Evolutionary conservation across 371 early-diverging fungal species (phyloP).

Genomic region (Syncephalis plumigaleata): DNA sequence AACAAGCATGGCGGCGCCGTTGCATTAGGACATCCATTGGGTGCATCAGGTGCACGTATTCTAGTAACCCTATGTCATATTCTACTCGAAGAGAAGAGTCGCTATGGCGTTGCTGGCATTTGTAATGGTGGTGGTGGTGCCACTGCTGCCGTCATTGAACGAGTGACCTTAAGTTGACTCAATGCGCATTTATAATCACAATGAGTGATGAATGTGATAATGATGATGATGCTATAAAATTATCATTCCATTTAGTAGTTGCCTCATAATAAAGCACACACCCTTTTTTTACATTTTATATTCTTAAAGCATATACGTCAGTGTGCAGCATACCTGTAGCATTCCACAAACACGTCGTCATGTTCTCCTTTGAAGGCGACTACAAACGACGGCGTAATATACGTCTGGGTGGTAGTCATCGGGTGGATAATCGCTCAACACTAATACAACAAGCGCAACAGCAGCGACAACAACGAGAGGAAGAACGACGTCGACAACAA

Average conservation of each 20-base stretch:
- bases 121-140: slow-evolving; percentile 97
- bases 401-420: slow-evolving; percentile 56
- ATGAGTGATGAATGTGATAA: no score
- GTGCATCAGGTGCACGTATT: slow-evolving; percentile 91
- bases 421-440: slow-evolving; percentile 37
- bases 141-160: slow-evolving; percentile 62
- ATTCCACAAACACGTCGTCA: not conserved
- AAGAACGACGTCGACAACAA: slow-evolving; percentile 32
- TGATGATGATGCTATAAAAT: no score
- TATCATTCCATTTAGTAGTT: no score
- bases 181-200: no score
- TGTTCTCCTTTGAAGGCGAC: slow-evolving; percentile 45
- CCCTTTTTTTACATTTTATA: no score
- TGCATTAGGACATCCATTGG: slow-evolving; percentile 94
- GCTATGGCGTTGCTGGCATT: slow-evolving; percentile 79
- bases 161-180: not conserved
- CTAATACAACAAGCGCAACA: slow-evolving; percentile 54
- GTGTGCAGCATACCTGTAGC: no score
- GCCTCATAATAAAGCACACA: no score
- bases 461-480: slow-evolving; percentile 55
- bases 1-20: slow-evolving; percentile 95
- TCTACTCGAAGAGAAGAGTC: slow-evolving; percentile 44
- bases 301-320: no score
- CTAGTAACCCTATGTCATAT: slow-evolving; percentile 68
- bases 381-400: slow-evolving; percentile 48